These are phyloP conservation scores for Bryum argenteum DNA, from an alignment of 225 moss, liverwort and hornwort species.

Conservation along the genomic window DNA sequence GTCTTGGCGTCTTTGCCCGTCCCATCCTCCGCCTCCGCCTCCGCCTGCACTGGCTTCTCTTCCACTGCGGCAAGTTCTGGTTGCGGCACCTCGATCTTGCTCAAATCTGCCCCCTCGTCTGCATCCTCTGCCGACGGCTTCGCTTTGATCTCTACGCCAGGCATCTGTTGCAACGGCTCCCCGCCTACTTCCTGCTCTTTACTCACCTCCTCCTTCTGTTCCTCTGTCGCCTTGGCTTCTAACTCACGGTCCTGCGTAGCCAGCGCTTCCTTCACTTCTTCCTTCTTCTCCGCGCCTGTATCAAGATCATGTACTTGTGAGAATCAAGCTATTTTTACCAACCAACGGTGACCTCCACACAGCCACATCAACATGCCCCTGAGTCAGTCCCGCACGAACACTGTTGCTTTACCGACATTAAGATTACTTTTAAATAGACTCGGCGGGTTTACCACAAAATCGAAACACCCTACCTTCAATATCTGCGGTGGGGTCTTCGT, in stretches of 20 bases:
- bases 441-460: neutral
- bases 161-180: slow-evolving; percentile 48
- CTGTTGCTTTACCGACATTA: neutral
- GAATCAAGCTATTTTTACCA: neutral
- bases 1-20: slow-evolving; percentile 14
- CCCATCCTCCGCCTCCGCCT: neutral
- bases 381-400: neutral
- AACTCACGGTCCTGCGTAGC: slow-evolving; percentile 27
- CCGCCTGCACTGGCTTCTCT: neutral
- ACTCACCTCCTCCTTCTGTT: slow-evolving; percentile 1
- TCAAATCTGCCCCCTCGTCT: slow-evolving; percentile 21
- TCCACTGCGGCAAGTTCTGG: neutral
- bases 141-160: slow-evolving; percentile 26
- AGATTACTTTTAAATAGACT: neutral
- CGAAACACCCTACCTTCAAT: slow-evolving; percentile 29
- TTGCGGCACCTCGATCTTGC: slow-evolving; percentile 24
- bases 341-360: neutral
- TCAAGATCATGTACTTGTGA: neutral
- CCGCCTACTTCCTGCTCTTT: slow-evolving; percentile 32
- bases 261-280: slow-evolving; percentile 29
- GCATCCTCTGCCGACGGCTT: slow-evolving; percentile 19
- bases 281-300: slow-evolving; percentile 37
- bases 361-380: neutral
- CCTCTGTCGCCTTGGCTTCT: slow-evolving; percentile 24
- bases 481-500: slow-evolving; percentile 33